These are phyloP conservation scores for Paramecium biaurelia DNA, from an alignment of 73 alveolate genomes.

Conservation along the genomic window DNA sequence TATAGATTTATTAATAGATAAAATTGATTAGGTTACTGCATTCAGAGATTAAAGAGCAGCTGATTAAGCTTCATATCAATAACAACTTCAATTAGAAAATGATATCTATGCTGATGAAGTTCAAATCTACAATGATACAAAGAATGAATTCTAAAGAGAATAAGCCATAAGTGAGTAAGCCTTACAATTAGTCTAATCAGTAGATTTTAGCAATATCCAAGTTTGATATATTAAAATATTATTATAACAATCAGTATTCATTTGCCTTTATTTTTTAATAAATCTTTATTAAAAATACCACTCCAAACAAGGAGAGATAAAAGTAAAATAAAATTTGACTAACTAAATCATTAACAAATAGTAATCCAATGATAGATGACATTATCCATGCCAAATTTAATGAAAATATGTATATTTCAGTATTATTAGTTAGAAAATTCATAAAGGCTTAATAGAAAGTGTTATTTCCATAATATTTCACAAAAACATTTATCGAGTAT, in stretches of 20 bases:
- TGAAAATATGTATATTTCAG: background rate
- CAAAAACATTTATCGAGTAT: background rate
- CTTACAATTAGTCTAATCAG: background rate
- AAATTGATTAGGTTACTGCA: background rate
- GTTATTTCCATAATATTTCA: constrained; percentile 7
- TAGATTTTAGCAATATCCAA: constrained; percentile 9
- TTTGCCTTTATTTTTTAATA: background rate
- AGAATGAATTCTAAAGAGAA: constrained; percentile 28
- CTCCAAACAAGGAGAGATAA: background rate
- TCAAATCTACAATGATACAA: background rate
- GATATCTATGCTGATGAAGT: constrained; percentile 14
- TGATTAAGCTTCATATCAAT: background rate
- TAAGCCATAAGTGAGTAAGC: constrained; percentile 11
- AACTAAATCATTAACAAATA: background rate
- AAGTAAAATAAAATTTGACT: background rate
- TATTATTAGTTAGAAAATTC: background rate
- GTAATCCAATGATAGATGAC: background rate
- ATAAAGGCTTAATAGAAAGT: background rate
- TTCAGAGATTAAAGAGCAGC: constrained; percentile 44
- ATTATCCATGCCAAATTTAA: background rate
- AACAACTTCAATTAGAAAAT: background rate
- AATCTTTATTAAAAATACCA: background rate
- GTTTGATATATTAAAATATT: constrained; percentile 12
- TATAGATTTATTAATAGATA: background rate
- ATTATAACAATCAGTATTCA: background rate